A percentile compares a stretch with the other conserved stretches of the same genome.
Evolutionary conservation across 139 green algal genomes (phyloP).

Genomic region (Chlamydomonas sp.): DNA sequence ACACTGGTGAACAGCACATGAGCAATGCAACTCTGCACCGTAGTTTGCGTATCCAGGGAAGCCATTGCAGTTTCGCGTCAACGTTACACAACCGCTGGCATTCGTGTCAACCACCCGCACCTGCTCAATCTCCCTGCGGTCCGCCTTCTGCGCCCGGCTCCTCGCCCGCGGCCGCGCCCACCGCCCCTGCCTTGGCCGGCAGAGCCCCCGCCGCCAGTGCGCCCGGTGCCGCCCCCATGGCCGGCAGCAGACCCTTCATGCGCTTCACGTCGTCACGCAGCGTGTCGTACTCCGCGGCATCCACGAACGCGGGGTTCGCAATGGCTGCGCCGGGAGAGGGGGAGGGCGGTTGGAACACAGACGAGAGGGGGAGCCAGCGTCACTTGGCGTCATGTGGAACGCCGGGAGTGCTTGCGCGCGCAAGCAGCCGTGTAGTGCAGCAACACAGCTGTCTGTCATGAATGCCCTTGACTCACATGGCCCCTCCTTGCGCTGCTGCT

Average conservation of each 20-base stretch:
- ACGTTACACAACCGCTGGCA: not conserved
- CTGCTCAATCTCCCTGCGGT: not conserved
- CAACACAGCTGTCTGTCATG: too few relatives aligned
- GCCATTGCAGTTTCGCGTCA: not conserved
- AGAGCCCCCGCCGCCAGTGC: not conserved
- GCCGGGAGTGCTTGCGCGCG: too few relatives aligned
- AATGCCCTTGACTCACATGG: not conserved
- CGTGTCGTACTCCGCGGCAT: conserved; percentile 14
- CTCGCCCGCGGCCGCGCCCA: not conserved
- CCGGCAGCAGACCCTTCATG: not conserved
- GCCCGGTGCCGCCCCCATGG: not conserved
- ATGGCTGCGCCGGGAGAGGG: not conserved
- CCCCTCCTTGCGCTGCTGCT: not conserved
- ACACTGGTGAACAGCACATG: too few relatives aligned
- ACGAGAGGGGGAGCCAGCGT: too few relatives aligned
- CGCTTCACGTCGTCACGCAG: conserved; percentile 14
- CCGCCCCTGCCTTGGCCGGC: not conserved
- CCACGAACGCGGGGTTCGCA: conserved; percentile 18
- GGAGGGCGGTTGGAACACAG: not conserved
- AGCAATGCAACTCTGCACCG: too few relatives aligned
- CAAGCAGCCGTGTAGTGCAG: too few relatives aligned
- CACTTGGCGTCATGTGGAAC: too few relatives aligned
- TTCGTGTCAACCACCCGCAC: not conserved
- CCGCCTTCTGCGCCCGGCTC: conserved; percentile 16
- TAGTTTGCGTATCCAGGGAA: too few relatives aligned